A percentile compares a stretch with the other conserved stretches of the same genome.
Evolutionary conservation across 768 basidiomycete genomes (phyloP).

Genomic region (Boletellus emodensis): DNA sequence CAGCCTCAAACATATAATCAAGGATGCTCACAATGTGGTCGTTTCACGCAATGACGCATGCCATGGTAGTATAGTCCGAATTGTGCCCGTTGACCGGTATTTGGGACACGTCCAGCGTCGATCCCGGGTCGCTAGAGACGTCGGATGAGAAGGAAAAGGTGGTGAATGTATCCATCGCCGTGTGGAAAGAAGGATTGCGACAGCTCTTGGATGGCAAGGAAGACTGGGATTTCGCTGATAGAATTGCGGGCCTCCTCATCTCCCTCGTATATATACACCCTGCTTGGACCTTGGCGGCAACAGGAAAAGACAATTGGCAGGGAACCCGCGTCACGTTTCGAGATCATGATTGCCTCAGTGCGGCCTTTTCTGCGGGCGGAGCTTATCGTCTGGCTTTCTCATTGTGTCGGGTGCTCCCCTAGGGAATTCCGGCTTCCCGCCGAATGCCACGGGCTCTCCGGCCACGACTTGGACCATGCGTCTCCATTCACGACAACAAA

Average conservation of each 20-base stretch:
- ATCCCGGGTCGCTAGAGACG: background rate
- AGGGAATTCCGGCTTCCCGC: background rate
- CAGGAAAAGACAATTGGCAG: conserved; percentile 14
- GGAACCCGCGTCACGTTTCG: background rate
- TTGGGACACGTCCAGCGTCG: conserved; percentile 1
- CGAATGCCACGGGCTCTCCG: background rate
- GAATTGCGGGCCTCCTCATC: background rate
- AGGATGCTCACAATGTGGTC: conserved; percentile 10
- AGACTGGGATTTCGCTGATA: conserved; percentile 4
- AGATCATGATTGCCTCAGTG: background rate
- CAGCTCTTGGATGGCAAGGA: conserved; percentile 3
- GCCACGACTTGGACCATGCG: conserved; percentile 2
- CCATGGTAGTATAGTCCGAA: background rate
- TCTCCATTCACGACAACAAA: conserved; percentile 21
- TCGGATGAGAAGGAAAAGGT: background rate
- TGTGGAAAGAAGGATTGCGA: conserved; percentile 1
- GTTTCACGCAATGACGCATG: conserved; percentile 19
- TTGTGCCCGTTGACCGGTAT: conserved; percentile 12
- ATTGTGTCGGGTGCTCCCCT: conserved; percentile 17
- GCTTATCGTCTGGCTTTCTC: background rate
- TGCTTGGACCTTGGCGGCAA: background rate
- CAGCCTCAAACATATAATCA: background rate
- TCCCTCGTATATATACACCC: conserved; percentile 16
- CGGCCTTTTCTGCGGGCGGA: conserved; percentile 6
- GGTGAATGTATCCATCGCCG: conserved; percentile 19